Evolutionary conservation across 140 eudicot genomes (phyloP), one percentile per base, ranked within the genome.

Genomic region (Cichorium intybus): DNA sequence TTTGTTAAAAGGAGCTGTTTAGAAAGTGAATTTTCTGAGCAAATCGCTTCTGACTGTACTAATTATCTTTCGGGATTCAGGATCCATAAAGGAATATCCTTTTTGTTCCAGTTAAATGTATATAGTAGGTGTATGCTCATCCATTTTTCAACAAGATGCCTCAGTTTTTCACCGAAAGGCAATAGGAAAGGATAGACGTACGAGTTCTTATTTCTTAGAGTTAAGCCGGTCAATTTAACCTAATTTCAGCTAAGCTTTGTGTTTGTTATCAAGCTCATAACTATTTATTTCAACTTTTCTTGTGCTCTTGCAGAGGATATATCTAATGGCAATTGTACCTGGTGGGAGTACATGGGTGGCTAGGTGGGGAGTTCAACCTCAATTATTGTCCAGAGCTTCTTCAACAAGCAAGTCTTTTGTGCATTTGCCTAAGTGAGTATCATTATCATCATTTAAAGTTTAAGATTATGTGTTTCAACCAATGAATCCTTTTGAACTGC

Each of bases 281-380:
- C 23, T 29, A 0, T 69, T 33, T 37, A 33, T 2, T 64, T 22
- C 14, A 2, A 5, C 0, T 47, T 21, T 0, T 43, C 37, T 48
- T 20, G 58, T 27, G 62, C 5, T 1, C 60, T 37, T 61, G 73
- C 58, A 60, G 76, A 61, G 56, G 56, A 68, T 31, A 74, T 53
- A 70, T 75, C 20, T 16, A 41, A 88, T 88, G 96, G 95, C 96
- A 24, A 73, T 85, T 7, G 55, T 88, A 23, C 90, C 95, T 54
- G 85, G 90, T 82, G 96, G 95, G 75, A 88, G 87, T 73, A 80
- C 88, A 49, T 81, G 84, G 95, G 87, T 75, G 72, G 82, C 86
- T 63, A 80, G 83, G 68, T 88, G 90, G 90, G 91, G 95, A 52
- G 56, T 78, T 60, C 90, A 82, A 58, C 95, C 96, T 66, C 95